These are phyloP conservation scores for Actinomortierella ambigua DNA, from an alignment of 371 early-diverging fungal species.

Conservation along the genomic window DNA sequence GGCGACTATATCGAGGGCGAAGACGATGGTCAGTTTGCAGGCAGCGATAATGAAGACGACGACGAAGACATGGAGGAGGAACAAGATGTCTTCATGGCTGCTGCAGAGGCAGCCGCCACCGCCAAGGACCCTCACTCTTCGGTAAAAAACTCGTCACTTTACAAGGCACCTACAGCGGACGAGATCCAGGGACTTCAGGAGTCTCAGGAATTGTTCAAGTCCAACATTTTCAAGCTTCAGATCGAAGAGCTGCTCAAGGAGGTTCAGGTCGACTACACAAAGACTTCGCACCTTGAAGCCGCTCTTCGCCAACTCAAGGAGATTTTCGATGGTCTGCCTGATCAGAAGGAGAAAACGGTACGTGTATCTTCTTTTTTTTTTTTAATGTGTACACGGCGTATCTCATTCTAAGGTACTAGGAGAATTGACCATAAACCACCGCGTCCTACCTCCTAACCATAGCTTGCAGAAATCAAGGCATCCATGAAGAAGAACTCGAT, in stretches of 20 bases:
- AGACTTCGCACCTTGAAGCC: conserved; percentile 72
- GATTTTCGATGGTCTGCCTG: conserved; percentile 57
- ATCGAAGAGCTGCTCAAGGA: conserved; percentile 87
- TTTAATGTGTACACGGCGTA: background rate
- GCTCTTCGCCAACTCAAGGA: conserved; percentile 71
- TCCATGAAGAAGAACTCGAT: conserved; percentile 57
- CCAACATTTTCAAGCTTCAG: conserved; percentile 92
- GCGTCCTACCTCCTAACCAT: background rate
- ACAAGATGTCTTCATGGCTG: conserved; percentile 48
- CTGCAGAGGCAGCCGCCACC: conserved; percentile 46
- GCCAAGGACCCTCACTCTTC: conserved; percentile 32
- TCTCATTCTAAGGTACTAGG: background rate
- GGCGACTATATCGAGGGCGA: conserved; percentile 54
- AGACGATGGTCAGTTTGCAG: conserved; percentile 49
- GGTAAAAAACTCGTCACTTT: conserved; percentile 31
- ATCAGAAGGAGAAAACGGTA: conserved; percentile 57
- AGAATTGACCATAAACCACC: background rate
- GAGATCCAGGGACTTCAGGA: conserved; percentile 88
- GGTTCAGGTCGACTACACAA: conserved; percentile 66
- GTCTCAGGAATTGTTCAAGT: conserved; percentile 83
- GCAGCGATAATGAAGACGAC: conserved; percentile 14
- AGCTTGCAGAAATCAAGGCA: conserved; percentile 55
- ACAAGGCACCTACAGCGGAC: conserved; percentile 69
- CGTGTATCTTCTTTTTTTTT: conserved; percentile 20
- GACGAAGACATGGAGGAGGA: conserved; percentile 31